Evolutionary conservation across 768 basidiomycete genomes (phyloP), one percentile per base, ranked within the genome.

Genomic region (Brasilioporus rufonigricans): DNA sequence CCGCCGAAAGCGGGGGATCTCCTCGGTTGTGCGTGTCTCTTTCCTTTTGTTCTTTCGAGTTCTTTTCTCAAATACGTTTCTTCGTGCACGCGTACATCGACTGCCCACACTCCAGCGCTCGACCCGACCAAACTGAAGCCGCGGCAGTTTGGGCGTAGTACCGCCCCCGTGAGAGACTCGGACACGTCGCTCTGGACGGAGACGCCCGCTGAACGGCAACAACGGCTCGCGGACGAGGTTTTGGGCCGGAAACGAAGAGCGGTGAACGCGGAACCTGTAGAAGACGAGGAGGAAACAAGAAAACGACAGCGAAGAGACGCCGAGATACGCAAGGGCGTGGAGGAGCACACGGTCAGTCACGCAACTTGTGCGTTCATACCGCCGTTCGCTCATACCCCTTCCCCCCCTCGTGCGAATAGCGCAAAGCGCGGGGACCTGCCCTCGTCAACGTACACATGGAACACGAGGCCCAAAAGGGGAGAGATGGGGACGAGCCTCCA

Each of bases 151-250:
- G 83, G 87, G n/a, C 77, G 80, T 50, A 73, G 82, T 23, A 59
- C 72, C n/a, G 67, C 74, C 13, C 72, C 76, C 1, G 70, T 76
- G 41, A 71, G 72, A 8, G 62, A 68, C 26, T 65, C 70, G 29
- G 89, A 89, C 60, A 80, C 73, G 51, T 86, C 85, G 3, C 77
- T 96, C 13, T 99, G 97, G 97, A 99, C 97, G 0, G 97, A 99
- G 76, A 98, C 97, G 1, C 97, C 97, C 0, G 87, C 87, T 0
- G 93, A 98, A 67, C 81, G 88, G 16, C 93, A 92, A 66, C 87
- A 96, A 64, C 82, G 97, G 1, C 76, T 98, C n/a, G 85, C 86
- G 1, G 96, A 98, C 66, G 96, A 99, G 70, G 87, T 97, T 2
- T 81, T 86, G n/a, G 96, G 97, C 39, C 93, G 91, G 73, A 89